Percentiles rank a stretch among this genome's conserved stretches.
phyloP scores from a whole-genome alignment of 306 rosid genomes.

The Dryas alaskensis region DNA sequence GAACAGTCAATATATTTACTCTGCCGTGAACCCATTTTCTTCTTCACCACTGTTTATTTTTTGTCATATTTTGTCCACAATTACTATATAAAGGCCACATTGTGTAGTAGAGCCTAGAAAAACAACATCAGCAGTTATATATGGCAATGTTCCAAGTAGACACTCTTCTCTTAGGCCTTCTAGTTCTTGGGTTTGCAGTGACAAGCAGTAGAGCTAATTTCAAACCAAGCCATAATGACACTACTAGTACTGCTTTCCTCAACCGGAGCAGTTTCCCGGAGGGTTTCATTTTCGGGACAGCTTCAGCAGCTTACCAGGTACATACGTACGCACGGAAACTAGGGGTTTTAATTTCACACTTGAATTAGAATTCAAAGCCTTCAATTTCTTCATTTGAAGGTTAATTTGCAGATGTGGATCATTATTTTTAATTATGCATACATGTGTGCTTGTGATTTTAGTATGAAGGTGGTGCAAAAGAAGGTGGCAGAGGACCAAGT shows the following conservation, averaged over 20 bases:
- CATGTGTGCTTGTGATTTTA: background rate
- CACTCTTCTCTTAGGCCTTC: background rate
- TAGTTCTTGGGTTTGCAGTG: constrained; percentile 2
- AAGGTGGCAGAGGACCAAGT: constrained; percentile 50
- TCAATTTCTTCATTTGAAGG: background rate
- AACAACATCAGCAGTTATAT: background rate
- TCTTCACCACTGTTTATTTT: too few relatives aligned
- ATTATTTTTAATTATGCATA: background rate
- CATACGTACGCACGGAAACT: background rate
- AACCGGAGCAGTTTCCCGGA: constrained; percentile 40
- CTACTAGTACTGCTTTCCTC: constrained; percentile 7
- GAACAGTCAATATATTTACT: too few relatives aligned
- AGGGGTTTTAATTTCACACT: too few relatives aligned
- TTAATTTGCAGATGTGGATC: background rate
- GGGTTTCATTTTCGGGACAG: constrained; percentile 3
- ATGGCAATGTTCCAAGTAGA: constrained; percentile 15
- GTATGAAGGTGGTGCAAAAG: constrained; percentile 63
- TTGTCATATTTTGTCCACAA: too few relatives aligned
- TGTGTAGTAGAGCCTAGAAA: too few relatives aligned
- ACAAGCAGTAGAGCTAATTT: background rate
- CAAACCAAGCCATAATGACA: too few relatives aligned
- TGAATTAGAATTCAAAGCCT: too few relatives aligned
- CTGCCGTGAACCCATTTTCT: too few relatives aligned
- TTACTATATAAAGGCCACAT: too few relatives aligned
- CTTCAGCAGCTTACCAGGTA: constrained; percentile 7